A percentile compares a stretch with the other conserved stretches of the same genome.
phyloP scores from a whole-genome alignment of 495 filamentous ascomycete genomes.

The Penicillium tannophilum region DNA sequence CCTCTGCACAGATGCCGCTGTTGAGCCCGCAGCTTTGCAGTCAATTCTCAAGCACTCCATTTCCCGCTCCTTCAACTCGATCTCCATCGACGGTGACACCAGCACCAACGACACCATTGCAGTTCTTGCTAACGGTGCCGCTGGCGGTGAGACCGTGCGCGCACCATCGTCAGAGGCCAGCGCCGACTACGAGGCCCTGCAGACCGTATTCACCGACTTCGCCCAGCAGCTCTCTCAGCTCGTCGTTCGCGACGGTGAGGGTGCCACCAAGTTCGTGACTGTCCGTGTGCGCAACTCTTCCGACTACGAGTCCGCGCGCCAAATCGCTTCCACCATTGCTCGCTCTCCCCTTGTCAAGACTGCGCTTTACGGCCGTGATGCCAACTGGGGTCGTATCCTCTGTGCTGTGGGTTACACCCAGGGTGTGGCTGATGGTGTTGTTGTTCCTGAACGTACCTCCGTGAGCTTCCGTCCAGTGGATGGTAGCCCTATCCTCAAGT shows the following conservation, averaged over 20 bases:
- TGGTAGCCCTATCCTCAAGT: conserved; percentile 75
- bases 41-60: conserved; percentile 72
- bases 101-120: conserved; percentile 97
- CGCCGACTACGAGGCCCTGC: conserved; percentile 67
- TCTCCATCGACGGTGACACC: conserved; percentile 95
- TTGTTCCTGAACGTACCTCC: conserved; percentile 81
- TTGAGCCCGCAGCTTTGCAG: conserved; percentile 68
- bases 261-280: conserved; percentile 97
- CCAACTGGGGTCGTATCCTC: conserved; percentile 97
- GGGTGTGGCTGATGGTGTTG: conserved; percentile 59
- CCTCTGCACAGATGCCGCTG: conserved; percentile 88
- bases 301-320: conserved; percentile 63
- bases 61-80: conserved; percentile 91
- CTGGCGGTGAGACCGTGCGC: conserved; percentile 59
- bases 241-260: conserved; percentile 94
- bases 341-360: conserved; percentile 95
- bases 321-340: conserved; percentile 87
- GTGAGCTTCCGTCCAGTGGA: conserved; percentile 91
- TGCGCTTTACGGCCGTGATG: conserved; percentile 92
- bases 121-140: conserved; percentile 91
- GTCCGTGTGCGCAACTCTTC: conserved; percentile 78
- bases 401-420: conserved; percentile 93
- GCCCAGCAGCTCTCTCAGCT: conserved; percentile 84
- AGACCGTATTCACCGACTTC: conserved; percentile 70
- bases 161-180: conserved; percentile 51